Percentiles rank a stretch among this genome's conserved stretches.
phyloP scores from a whole-genome alignment of 495 filamentous ascomycete genomes.

The Durotheca rogersii region DNA sequence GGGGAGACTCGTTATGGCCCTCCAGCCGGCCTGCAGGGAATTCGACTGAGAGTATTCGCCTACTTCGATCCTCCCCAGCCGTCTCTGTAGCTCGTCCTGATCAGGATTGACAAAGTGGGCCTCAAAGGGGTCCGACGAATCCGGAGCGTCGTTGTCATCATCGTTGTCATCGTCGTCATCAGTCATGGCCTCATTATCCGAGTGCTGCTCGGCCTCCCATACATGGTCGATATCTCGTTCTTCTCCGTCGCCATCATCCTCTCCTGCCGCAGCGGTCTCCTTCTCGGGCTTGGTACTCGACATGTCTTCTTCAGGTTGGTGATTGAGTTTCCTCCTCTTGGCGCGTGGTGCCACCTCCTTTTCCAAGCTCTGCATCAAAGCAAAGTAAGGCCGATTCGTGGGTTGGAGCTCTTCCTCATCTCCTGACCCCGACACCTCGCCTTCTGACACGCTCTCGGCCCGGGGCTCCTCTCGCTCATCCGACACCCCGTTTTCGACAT shows the following conservation, averaged over 20 bases:
- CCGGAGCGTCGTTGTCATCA: slow-evolving; percentile 51
- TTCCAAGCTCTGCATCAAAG: slow-evolving; percentile 63
- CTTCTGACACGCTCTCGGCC: slow-evolving; percentile 42
- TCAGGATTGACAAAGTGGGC: slow-evolving; percentile 70
- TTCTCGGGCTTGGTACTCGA: slow-evolving; percentile 31
- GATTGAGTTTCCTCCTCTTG: slow-evolving; percentile 69
- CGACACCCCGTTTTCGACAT: slow-evolving; percentile 50
- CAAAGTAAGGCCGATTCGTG: slow-evolving; percentile 58
- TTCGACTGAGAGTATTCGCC: slow-evolving; percentile 62
- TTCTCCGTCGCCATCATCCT: slow-evolving; percentile 33
- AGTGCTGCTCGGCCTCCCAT: slow-evolving; percentile 53
- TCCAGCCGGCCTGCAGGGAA: slow-evolving; percentile 42
- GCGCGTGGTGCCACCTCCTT: slow-evolving; percentile 56
- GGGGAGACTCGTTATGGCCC: slow-evolving; percentile 42
- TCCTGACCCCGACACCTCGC: slow-evolving; percentile 45
- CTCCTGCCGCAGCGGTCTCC: slow-evolving; percentile 9
- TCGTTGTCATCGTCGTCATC: slow-evolving; percentile 42
- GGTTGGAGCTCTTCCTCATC: slow-evolving; percentile 34
- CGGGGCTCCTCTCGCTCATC: slow-evolving; percentile 40
- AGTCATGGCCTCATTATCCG: slow-evolving; percentile 35
- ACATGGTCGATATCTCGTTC: slow-evolving; percentile 47
- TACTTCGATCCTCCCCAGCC: slow-evolving; percentile 53
- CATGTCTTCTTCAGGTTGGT: slow-evolving; percentile 28
- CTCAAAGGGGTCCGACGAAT: slow-evolving; percentile 72
- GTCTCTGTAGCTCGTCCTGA: slow-evolving; percentile 53